Conservation (phyloP, 257 asterid genomes). For the Solanum etuberosum region DNA sequence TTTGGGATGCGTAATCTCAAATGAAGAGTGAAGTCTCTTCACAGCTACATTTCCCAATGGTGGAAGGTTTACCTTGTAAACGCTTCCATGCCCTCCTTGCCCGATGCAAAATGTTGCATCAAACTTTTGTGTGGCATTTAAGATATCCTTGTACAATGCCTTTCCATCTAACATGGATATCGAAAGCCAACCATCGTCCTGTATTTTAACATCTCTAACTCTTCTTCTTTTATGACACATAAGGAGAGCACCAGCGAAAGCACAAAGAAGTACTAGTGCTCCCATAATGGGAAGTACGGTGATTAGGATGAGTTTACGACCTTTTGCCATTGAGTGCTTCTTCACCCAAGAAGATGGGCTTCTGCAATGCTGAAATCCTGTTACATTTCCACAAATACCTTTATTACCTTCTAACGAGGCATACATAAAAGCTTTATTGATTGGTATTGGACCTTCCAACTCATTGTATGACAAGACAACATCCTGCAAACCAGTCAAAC, state of each 20-base stretch:
- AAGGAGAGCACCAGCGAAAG: not conserved
- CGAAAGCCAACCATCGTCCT: not conserved
- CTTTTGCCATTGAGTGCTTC: not conserved
- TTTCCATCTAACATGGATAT: too few species aligned
- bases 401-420: not conserved
- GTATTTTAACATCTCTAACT: not conserved
- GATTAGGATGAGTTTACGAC: not conserved
- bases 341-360: not conserved
- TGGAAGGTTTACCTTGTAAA: too few species aligned
- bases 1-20: too few species aligned
- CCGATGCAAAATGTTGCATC: too few species aligned
- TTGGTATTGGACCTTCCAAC: not conserved
- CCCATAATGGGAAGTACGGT: not conserved
- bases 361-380: not conserved
- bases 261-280: not conserved
- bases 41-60: too few species aligned
- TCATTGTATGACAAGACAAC: not conserved
- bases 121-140: too few species aligned
- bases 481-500: too few species aligned
- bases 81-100: too few species aligned
- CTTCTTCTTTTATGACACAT: not conserved
- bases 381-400: not conserved
- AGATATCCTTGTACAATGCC: too few species aligned
- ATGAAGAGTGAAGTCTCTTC: too few species aligned
- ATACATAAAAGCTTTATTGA: not conserved